These are phyloP conservation scores for Rhizophagus sp. DNA, from an alignment of 192 early-diverging fungal species.

Conservation along the genomic window DNA sequence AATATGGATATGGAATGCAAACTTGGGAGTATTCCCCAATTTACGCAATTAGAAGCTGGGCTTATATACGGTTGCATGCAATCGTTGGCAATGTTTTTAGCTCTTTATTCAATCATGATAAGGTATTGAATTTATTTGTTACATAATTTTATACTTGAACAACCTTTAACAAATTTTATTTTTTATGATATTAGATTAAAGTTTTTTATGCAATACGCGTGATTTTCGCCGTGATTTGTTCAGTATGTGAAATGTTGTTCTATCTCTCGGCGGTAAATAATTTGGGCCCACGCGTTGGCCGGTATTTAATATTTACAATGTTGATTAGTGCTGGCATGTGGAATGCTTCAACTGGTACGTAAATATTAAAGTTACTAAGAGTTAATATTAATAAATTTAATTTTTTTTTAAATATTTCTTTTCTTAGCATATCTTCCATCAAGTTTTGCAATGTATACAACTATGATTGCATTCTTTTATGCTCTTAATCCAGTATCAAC, in stretches of 20 bases:
- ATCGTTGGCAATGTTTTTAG: conserved; percentile 45
- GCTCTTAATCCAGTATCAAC: conserved; percentile 59
- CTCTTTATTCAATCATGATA: conserved; percentile 45
- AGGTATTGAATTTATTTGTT: conserved; percentile 26
- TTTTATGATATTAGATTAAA: conserved; percentile 50
- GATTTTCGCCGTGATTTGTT: conserved; percentile 59
- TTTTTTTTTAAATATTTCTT: conserved; percentile 7
- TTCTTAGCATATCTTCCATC: conserved; percentile 80
- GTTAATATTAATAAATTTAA: neutral
- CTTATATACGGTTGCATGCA: conserved; percentile 68
- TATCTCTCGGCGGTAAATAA: conserved; percentile 61
- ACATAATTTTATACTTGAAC: neutral
- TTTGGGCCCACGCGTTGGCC: conserved; percentile 66
- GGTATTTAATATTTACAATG: conserved; percentile 64
- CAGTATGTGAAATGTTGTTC: conserved; percentile 70
- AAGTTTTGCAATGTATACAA: conserved; percentile 89
- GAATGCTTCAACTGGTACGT: conserved; percentile 71
- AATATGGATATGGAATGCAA: conserved; percentile 82
- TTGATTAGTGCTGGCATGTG: conserved; percentile 84
- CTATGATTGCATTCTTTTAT: conserved; percentile 72
- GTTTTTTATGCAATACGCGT: conserved; percentile 77
- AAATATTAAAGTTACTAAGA: neutral
- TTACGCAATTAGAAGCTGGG: conserved; percentile 88
- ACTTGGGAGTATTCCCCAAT: conserved; percentile 97
- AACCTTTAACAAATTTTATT: neutral